Evolutionary conservation across 2,329 filamentous ascomycete species (phyloP).

Genomic region (Ophiocordyceps camponoti-leonardi): DNA sequence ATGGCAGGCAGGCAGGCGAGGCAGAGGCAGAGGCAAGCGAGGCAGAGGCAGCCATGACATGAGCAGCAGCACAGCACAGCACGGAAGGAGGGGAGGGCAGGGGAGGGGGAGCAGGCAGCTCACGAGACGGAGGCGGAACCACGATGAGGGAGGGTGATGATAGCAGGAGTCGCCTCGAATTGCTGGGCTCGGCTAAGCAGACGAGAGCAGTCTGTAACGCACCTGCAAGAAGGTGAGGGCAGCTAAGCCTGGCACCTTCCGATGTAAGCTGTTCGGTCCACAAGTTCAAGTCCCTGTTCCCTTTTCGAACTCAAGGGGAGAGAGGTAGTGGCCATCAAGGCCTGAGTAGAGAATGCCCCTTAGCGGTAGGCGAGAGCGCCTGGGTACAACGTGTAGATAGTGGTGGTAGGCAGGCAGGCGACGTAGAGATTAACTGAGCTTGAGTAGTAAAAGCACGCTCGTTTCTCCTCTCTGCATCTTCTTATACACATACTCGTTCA

Average conservation of each 20-base stretch:
- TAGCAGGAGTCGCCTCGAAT: background rate
- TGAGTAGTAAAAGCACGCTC: too few species aligned
- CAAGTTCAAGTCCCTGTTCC: too few species aligned
- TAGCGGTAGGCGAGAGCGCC: too few species aligned
- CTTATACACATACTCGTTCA: too few species aligned
- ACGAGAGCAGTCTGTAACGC: background rate
- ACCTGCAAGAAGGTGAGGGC: background rate
- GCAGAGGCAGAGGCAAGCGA: background rate
- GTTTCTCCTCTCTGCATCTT: too few species aligned
- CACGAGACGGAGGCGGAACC: background rate
- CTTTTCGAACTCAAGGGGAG: too few species aligned
- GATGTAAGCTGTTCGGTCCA: background rate
- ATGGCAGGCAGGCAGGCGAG: background rate
- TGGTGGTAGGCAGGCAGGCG: background rate
- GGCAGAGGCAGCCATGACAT: background rate
- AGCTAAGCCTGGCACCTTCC: background rate
- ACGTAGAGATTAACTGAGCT: too few species aligned
- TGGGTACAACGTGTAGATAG: too few species aligned
- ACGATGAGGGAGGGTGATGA: background rate
- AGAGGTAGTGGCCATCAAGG: background rate
- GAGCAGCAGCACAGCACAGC: background rate
- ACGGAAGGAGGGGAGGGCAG: too few species aligned
- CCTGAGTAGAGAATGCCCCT: too few species aligned
- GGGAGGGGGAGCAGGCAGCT: too few species aligned
- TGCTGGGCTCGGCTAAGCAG: conserved; percentile 1